These are phyloP conservation scores for Letharia lupina DNA, from an alignment of 495 filamentous ascomycete genomes.

Conservation along the genomic window DNA sequence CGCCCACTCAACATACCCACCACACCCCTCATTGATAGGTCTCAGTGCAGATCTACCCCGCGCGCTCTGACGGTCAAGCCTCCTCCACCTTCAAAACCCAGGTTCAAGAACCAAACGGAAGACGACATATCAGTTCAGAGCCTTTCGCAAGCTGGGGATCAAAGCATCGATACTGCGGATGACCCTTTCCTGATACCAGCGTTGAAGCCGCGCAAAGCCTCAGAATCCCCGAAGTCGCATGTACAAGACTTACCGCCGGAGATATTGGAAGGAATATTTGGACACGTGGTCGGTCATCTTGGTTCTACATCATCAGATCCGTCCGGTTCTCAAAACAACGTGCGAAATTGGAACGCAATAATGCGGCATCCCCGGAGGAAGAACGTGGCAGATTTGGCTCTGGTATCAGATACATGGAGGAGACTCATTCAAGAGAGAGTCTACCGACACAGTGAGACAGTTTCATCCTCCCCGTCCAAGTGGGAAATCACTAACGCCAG, in stretches of 20 bases:
- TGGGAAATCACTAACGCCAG: not conserved
- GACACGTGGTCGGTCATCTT: constrained; percentile 59
- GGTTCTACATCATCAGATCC: constrained; percentile 46
- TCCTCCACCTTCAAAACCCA: constrained; percentile 17
- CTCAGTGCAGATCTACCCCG: constrained; percentile 16
- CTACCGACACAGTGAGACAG: constrained; percentile 51
- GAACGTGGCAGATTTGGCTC: constrained; percentile 54
- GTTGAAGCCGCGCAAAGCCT: constrained; percentile 4
- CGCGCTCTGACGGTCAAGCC: constrained; percentile 20
- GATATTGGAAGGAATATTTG: constrained; percentile 62
- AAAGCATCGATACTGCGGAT: constrained; percentile 15
- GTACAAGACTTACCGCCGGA: constrained; percentile 52
- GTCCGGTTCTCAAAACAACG: constrained; percentile 37
- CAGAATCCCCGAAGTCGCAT: constrained; percentile 14
- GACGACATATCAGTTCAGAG: constrained; percentile 27
- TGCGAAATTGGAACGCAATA: constrained; percentile 53
- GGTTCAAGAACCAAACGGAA: constrained; percentile 22
- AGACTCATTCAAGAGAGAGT: constrained; percentile 58
- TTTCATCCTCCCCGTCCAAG: constrained; percentile 8
- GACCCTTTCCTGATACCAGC: constrained; percentile 13
- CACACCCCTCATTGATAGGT: constrained; percentile 14
- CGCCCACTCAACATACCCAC: constrained; percentile 10
- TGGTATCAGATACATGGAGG: constrained; percentile 55
- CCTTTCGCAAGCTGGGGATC: constrained; percentile 17
- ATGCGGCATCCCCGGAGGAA: constrained; percentile 59